Evolutionary conservation across 441 rosid genomes (phyloP), one percentile per base, ranked within the genome.

Genomic region (Populus tomentosa): DNA sequence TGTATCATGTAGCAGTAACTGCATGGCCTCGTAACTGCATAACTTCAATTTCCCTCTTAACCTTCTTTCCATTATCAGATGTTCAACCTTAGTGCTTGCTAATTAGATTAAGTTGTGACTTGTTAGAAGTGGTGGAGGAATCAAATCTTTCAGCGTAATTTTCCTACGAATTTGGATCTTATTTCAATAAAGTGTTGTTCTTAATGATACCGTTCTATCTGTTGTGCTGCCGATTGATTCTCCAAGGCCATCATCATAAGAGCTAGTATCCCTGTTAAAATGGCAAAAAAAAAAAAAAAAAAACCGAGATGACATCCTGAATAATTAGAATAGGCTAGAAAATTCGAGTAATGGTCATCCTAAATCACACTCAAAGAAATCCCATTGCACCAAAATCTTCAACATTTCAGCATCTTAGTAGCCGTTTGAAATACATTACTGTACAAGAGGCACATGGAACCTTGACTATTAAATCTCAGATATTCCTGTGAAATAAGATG

Each of bases 1-100:
- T n/a, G 69, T 33, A 32, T n/a, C 24, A 66, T 28, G 26, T 78
- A 71, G 65, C 63, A 21, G 78, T 77, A 64, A 70, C 72, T 42
- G 28, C 71, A 50, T 50, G 59, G 6, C 59, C 20, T 50, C n/a
- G 59, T 1, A 50, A 50, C 20, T 50, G 59, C 20, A 1, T 1
- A 14, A 50, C 59, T 16, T 50, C n/a, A 16, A 14, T 50, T 50
- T 50, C 59, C 30, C 30, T 28, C 59, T 50, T 16, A 16, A 50
- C 59, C n/a, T 16, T 50, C n/a, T 5, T 50, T 33, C 67, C 50
- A 56, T 38, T 53, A 61, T 70, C 56, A 64, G 20, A 13, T 61
- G 36, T 71, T 77, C 35, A 20, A 64, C 40, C 62, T 67, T 10
- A 10, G 35, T 6, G n/a, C 36, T 63, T 28, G 32, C 24, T 50